Conservation (phyloP, 148 eudicot genomes). For the Vaccinium macrocarpon region DNA sequence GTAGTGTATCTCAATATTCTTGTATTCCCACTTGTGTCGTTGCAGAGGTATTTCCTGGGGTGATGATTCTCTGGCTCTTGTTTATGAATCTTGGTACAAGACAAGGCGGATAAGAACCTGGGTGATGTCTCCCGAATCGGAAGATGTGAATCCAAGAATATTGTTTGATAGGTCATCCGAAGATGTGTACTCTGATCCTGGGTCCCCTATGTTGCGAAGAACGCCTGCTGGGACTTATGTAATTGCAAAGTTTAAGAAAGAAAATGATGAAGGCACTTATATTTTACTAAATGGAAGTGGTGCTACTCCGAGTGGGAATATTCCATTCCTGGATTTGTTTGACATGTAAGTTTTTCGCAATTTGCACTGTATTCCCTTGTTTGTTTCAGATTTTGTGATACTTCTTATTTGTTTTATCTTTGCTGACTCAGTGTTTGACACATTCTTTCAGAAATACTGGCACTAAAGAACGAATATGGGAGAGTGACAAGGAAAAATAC, state of each 20-base stretch:
- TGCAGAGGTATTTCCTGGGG: constrained; percentile 92
- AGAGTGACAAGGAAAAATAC: constrained; percentile 93
- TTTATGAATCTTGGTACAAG: constrained; percentile 93
- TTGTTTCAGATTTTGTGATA: background rate
- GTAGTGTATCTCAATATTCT: background rate
- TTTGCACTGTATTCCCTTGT: background rate
- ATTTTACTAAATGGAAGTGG: constrained; percentile 82
- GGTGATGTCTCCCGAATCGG: constrained; percentile 80
- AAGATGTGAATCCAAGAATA: constrained; percentile 61
- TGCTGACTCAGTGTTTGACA: constrained; percentile 25
- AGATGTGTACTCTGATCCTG: constrained; percentile 97
- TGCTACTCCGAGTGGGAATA: constrained; percentile 88
- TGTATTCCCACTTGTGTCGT: background rate
- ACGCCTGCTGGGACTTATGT: constrained; percentile 71
- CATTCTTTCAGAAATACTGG: constrained; percentile 68
- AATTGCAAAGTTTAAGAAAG: constrained; percentile 74
- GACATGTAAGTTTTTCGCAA: constrained; percentile 63
- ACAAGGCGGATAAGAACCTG: constrained; percentile 81
- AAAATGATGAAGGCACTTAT: constrained; percentile 63
- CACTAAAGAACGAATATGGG: constrained; percentile 90
- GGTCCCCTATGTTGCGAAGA: constrained; percentile 94
- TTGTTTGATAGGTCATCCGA: constrained; percentile 92
- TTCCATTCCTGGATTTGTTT: constrained; percentile 88
- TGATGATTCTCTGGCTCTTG: constrained; percentile 90
- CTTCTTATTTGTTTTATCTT: constrained; percentile 13